Base-by-base conservation (phyloP, 2,329 filamentous ascomycete genomes). In the Akanthomyces lecanii region DNA sequence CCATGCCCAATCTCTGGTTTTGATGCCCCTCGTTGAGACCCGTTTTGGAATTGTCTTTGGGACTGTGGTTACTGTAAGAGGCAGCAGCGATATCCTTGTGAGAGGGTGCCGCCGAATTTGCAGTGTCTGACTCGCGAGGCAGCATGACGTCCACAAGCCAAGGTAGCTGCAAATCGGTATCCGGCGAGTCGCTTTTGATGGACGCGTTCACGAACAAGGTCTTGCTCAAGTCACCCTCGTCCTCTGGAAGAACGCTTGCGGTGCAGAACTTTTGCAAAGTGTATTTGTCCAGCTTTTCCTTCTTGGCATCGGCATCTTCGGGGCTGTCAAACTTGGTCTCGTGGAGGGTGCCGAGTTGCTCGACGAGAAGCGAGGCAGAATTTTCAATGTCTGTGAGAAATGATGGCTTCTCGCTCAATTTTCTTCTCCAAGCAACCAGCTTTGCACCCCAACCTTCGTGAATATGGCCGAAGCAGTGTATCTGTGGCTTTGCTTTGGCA, bases 151-250 rank as follows among this genome's bases (percentile, higher is more conserved):
- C 38, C 12, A 61, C 58, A 12, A 61, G 10, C 58, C 58, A 61
- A 0, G 81, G 82, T 25, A 73, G 16, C n/a, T 79, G 33, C 85
- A 89, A 66, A 77, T 89, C 45, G 83, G 88, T 67, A 80, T 85
- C 63, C 77, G 14, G 5, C 12, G 89, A 67, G 81, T 81, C 25
- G 3, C 66, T 74, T 66, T 79, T 68, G 25, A 85, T 78, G 0
- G 83, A 75, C 1, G 82, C 83, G 69, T 86, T 86, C 10, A 85
- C 76, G 66, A 85, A 83, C 5, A 85, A 69, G 0, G 82, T 85
- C 63, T 84, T 75, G 38, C 72, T n/a, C 71, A 5, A 6, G 5
- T 53, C 50, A 5, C 11, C 28, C 7, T 44, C n/a, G 38, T 10
- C 14, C 14, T 2, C 12, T 4, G 14, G 3, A 2, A 6, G 1